Conservation (phyloP, 2,329 filamentous ascomycete species). For the Fusarium napiforme region DNA sequence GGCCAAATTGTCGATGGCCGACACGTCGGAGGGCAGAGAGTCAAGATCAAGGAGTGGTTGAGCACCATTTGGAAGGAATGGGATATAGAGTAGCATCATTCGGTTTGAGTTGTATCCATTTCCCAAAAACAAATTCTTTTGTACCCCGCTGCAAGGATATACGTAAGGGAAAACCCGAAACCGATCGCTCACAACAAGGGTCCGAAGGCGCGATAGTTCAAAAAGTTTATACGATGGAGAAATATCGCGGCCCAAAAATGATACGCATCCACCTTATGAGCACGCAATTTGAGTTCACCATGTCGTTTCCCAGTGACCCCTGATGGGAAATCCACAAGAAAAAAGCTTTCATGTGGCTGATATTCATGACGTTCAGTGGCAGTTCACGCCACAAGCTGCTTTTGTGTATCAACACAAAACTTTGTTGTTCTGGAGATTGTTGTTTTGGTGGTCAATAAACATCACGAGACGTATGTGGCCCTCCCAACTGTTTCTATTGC, state of each 20-base stretch:
- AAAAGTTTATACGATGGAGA: conserved; percentile 31
- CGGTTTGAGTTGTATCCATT: not conserved
- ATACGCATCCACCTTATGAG: conserved; percentile 10
- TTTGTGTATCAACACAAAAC: not conserved
- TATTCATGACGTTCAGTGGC: not conserved
- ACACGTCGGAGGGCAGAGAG: not conserved
- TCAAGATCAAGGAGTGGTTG: not conserved
- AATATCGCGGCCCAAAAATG: conserved; percentile 3
- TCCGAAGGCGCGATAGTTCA: conserved; percentile 16
- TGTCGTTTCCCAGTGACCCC: conserved; percentile 4
- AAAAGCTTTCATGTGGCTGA: not conserved
- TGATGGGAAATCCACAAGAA: not conserved
- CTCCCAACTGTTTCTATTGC: too few species aligned
- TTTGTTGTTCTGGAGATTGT: not conserved
- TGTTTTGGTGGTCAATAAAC: not conserved
- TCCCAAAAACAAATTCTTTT: not conserved
- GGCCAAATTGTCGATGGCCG: not conserved
- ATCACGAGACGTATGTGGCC: not conserved
- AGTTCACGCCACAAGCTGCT: not conserved
- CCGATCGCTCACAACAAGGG: conserved; percentile 7
- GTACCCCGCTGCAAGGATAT: not conserved
- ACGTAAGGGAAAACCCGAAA: conserved; percentile 5
- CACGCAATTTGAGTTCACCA: conserved; percentile 24
- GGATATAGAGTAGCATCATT: not conserved
- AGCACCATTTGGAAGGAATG: not conserved